Conservation (phyloP, 1,284 basidiomycete genomes). For the Ustilago sp. region DNA sequence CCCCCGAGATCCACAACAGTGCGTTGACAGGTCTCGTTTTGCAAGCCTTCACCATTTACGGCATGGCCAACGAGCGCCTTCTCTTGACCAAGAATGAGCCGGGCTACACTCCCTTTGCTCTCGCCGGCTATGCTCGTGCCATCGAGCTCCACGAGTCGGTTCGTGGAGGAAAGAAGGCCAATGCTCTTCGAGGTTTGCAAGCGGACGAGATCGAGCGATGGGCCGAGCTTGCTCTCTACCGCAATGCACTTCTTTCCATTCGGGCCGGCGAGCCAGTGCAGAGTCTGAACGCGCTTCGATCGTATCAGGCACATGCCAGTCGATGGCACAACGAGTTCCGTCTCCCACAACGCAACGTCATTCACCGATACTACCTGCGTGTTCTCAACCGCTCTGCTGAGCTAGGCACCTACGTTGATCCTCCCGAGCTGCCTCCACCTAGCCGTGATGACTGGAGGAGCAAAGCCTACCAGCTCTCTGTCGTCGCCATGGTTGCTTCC, state of each 20-base stretch:
- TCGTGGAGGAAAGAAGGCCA: conserved; percentile 60
- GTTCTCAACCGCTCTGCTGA: conserved; percentile 59
- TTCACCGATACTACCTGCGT: conserved; percentile 60
- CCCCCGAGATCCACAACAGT: conserved; percentile 44
- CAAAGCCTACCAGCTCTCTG: conserved; percentile 58
- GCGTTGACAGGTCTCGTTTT: conserved; percentile 52
- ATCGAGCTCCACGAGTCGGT: conserved; percentile 64
- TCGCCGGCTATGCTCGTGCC: conserved; percentile 62
- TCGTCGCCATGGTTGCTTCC: conserved; percentile 55
- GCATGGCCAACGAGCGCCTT: conserved; percentile 66
- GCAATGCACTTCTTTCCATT: conserved; percentile 63
- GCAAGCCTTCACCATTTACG: conserved; percentile 61
- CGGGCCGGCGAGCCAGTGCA: conserved; percentile 48
- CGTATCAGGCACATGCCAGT: conserved; percentile 64
- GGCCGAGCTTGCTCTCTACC: conserved; percentile 66
- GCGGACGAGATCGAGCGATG: conserved; percentile 68
- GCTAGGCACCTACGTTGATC: conserved; percentile 43
- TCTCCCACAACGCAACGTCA: conserved; percentile 63
- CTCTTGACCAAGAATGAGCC: conserved; percentile 40
- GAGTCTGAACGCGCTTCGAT: conserved; percentile 60
- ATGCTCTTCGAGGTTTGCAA: conserved; percentile 59
- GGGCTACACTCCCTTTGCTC: conserved; percentile 56
- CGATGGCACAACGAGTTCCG: conserved; percentile 66
- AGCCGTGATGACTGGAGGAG: conserved; percentile 60
- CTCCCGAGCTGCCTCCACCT: conserved; percentile 41